A percentile compares a stretch with the other conserved stretches of the same genome.
Conservation (phyloP, 2,329 filamentous ascomycete genomes). For the Penicillium janthinellum region DNA sequence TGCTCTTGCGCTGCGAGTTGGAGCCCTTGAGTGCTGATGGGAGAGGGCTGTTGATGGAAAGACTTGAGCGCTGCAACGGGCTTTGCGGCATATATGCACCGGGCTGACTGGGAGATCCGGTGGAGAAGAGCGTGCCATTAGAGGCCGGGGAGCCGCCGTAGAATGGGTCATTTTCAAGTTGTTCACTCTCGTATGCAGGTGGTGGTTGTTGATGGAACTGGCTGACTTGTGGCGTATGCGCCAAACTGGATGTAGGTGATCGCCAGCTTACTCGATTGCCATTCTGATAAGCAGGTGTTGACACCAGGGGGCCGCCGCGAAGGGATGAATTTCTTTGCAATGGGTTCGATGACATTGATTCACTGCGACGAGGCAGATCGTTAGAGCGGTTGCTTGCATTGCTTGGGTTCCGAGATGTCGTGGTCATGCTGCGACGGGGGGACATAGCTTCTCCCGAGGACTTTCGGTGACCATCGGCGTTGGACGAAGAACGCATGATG, state of each 20-base stretch:
- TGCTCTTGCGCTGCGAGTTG: constrained; percentile 39
- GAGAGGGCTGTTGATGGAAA: constrained; percentile 26
- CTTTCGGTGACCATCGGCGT: constrained; percentile 25
- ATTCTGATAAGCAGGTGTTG: constrained; percentile 9
- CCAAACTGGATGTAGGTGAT: constrained; percentile 17
- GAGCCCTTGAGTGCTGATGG: constrained; percentile 38
- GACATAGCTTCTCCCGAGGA: constrained; percentile 26
- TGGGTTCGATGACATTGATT: constrained; percentile 31
- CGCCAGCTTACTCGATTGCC: constrained; percentile 11
- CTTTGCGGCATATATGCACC: constrained; percentile 21
- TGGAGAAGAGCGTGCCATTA: constrained; percentile 21
- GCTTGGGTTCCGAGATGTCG: constrained; percentile 30
- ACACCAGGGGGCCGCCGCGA: constrained; percentile 17
- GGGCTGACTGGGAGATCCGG: constrained; percentile 23
- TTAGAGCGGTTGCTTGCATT: constrained; percentile 28
- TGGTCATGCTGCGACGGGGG: constrained; percentile 40
- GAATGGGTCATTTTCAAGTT: constrained; percentile 32
- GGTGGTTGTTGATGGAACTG: constrained; percentile 27
- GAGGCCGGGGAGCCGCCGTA: constrained; percentile 23
- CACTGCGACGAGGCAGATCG: constrained; percentile 33
- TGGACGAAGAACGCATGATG: constrained; percentile 31
- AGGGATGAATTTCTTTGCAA: constrained; percentile 24
- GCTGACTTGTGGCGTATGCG: constrained; percentile 26
- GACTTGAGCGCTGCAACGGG: constrained; percentile 25
- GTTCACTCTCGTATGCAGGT: constrained; percentile 23